These are phyloP conservation scores for Physcia stellaris DNA, from an alignment of 495 filamentous ascomycete species.

Conservation along the genomic window DNA sequence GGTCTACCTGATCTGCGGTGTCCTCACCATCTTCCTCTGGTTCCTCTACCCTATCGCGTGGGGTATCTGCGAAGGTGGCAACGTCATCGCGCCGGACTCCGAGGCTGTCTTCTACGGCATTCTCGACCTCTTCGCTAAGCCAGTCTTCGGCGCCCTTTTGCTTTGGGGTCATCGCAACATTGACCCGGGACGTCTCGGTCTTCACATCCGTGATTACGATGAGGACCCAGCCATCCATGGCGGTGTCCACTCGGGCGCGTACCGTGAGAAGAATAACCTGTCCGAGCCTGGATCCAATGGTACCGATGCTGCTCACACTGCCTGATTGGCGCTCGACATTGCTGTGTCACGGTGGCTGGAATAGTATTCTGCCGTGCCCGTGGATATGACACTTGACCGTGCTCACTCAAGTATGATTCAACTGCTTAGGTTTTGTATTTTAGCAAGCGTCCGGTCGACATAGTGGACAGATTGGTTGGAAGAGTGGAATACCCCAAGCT, in stretches of 20 bases:
- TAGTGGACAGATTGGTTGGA: no score
- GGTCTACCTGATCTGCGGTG: conserved; percentile 39
- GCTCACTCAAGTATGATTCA: no score
- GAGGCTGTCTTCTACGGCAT: conserved; percentile 59
- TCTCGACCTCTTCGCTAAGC: conserved; percentile 48
- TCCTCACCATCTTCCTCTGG: conserved; percentile 35
- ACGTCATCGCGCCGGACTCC: conserved; percentile 47
- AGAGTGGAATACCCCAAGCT: no score
- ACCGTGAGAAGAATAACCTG: background rate
- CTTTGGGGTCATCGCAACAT: conserved; percentile 41
- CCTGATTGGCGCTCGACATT: no score
- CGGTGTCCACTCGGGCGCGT: background rate
- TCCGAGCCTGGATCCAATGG: background rate
- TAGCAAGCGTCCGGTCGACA: no score
- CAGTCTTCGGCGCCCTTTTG: conserved; percentile 37
- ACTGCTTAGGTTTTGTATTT: no score
- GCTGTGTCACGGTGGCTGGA: no score
- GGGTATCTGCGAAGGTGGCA: conserved; percentile 55
- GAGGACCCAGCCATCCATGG: conserved; percentile 6
- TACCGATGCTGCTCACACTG: background rate
- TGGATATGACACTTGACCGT: no score
- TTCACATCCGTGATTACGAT: conserved; percentile 27
- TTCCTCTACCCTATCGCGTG: conserved; percentile 57
- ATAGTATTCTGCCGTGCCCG: no score
- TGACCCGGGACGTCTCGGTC: conserved; percentile 34